Evolutionary conservation across 768 basidiomycete genomes (phyloP).

Genomic region (Rhodosporidiobolus sp.): DNA sequence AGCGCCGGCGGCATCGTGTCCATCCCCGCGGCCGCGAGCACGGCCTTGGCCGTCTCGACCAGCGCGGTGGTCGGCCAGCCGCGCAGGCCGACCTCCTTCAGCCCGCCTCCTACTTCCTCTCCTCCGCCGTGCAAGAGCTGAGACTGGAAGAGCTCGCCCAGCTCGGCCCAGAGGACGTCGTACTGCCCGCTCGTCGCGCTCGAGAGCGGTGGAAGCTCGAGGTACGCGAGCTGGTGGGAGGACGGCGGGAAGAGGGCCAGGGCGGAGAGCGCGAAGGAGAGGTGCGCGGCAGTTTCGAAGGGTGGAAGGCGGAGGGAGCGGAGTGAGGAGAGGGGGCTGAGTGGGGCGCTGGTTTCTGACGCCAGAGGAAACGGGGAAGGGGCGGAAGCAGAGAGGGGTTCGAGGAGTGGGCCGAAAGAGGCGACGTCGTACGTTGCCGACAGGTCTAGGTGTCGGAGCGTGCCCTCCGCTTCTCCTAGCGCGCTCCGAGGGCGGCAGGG

Average conservation of each 20-base stretch:
- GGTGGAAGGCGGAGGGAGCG: slow-evolving; percentile 3
- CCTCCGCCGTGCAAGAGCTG: too few species aligned
- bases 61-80: not conserved
- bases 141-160: not conserved
- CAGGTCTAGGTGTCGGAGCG: slow-evolving; percentile 9
- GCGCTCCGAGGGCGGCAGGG: not conserved
- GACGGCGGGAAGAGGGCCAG: not conserved
- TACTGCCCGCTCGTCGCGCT: not conserved
- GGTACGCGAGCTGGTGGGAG: not conserved
- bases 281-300: slow-evolving; percentile 13
- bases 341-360: not conserved
- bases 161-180: slow-evolving; percentile 7
- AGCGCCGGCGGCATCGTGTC: not conserved
- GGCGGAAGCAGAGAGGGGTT: not conserved
- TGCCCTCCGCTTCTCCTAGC: not conserved
- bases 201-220: slow-evolving; percentile 21
- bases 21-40: slow-evolving; percentile 2
- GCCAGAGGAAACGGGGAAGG: too few species aligned
- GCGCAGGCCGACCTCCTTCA: not conserved
- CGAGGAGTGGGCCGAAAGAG: not conserved
- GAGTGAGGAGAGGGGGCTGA: not conserved
- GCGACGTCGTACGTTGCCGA: slow-evolving; percentile 2
- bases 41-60: not conserved
- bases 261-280: not conserved
- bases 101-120: not conserved